These are phyloP conservation scores for Cetraspora pellucida DNA, from an alignment of 192 early-diverging fungal species.

Conservation along the genomic window DNA sequence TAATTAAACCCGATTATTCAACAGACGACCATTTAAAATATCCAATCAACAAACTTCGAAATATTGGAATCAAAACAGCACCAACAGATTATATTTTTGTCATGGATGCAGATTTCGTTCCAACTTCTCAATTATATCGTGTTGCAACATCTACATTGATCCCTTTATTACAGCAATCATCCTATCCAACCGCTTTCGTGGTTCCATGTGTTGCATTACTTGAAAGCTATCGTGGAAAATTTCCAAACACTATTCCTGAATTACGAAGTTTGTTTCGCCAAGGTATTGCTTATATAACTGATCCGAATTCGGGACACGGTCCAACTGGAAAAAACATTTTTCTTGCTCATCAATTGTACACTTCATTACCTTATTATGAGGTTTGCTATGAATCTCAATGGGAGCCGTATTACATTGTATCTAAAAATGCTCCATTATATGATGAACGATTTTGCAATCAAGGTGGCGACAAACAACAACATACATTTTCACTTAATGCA, in stretches of 20 bases:
- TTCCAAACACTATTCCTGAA: slow-evolving; percentile 44
- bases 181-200: slow-evolving; percentile 42
- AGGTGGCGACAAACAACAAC: slow-evolving; percentile 59
- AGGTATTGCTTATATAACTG: slow-evolving; percentile 51
- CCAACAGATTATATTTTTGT: slow-evolving; percentile 51
- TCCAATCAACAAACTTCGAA: slow-evolving; percentile 57
- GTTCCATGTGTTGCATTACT: slow-evolving; percentile 54
- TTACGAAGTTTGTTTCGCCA: slow-evolving; percentile 44
- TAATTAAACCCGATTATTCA: slow-evolving; percentile 53
- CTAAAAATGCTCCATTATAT: slow-evolving; percentile 45
- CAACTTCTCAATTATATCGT: slow-evolving; percentile 43
- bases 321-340: slow-evolving; percentile 48
- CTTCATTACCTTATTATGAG: slow-evolving; percentile 41
- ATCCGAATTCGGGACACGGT: slow-evolving; percentile 56
- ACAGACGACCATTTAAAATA: slow-evolving; percentile 42
- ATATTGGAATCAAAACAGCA: slow-evolving; percentile 46
- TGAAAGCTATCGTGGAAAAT: slow-evolving; percentile 36
- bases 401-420: slow-evolving; percentile 60
- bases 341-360: slow-evolving; percentile 34
- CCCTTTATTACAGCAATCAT: not conserved
- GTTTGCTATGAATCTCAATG: slow-evolving; percentile 63
- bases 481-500: slow-evolving; percentile 54
- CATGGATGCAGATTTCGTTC: slow-evolving; percentile 60
- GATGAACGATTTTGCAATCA: slow-evolving; percentile 60
- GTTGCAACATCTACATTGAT: slow-evolving; percentile 21